Base-by-base conservation (phyloP, 805 yeast genomes). In the Jamesozyma rosinii region DNA sequence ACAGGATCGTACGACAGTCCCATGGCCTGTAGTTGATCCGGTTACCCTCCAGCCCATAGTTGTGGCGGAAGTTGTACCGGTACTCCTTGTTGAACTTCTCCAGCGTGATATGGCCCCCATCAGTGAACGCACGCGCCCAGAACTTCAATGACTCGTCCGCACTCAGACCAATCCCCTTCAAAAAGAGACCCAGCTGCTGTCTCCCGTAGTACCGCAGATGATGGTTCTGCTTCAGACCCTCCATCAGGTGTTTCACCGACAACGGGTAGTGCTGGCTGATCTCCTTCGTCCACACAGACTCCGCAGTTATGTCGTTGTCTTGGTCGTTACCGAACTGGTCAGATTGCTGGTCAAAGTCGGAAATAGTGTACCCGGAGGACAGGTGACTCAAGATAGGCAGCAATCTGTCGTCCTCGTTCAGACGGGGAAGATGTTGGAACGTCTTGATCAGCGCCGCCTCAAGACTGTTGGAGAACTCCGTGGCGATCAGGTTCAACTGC, bases 331-430 rank as follows among this genome's bases (percentile, higher is more conserved):
- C 57, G 55, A 58, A 41, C 49, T 52, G 43, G 6, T 43, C 44
- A 3, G 45, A 29, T 66, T 75, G 37, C 68, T 64, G 43, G 57
- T 62, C 56, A 47, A 53, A 68, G 70, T 75, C 79, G 27, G 72
- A 64, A 5, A 81, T 66, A 1, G 82, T 75, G 54, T 83, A 83
- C 11, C 87, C 87, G 26, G 76, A 72, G 0, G 94, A 77, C 38
- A 92, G 64, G 55, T 89, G 88, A 54, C 79, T 78, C 49, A 92
- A 69, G 24, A 92, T 77, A 0, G 97, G 97, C 41, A 88, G 66
- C 37, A 92, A 65, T 45, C 99, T 71, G 58, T 88, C 94, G 57
- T 88, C 96, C 66, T 90, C 97, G 57, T 88, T 95, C 44, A 90
- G 67, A 10, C 89, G 72, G 5, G 95, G 94, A 43, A 88, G 66